Evolutionary conservation across 768 basidiomycete genomes (phyloP).

Genomic region (Auriculariales sp.): DNA sequence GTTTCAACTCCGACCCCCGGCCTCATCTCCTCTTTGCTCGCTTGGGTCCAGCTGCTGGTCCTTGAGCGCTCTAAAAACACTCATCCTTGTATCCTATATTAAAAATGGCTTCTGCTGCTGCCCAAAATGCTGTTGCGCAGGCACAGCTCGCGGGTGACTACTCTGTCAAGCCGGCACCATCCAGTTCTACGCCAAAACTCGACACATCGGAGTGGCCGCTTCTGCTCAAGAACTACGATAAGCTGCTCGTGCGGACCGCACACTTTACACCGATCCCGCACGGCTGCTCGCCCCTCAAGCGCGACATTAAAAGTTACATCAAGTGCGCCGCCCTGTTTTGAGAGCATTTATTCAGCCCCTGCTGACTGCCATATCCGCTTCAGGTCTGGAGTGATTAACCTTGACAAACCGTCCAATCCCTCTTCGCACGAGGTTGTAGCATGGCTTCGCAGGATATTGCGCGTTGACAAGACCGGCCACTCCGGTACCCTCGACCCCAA

Average conservation of each 20-base stretch:
- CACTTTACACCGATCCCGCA: constrained; percentile 97
- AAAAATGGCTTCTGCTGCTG: constrained; percentile 26
- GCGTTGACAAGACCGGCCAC: constrained; percentile 97
- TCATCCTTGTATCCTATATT: constrained; percentile 4
- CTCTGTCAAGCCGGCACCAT: constrained; percentile 62
- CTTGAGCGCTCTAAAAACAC: not conserved
- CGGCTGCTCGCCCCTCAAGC: constrained; percentile 87
- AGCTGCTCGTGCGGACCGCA: constrained; percentile 81
- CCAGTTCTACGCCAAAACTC: constrained; percentile 46
- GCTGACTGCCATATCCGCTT: not conserved
- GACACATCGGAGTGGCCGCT: constrained; percentile 98
- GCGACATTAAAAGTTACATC: constrained; percentile 83
- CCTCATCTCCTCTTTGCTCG: too few relatives aligned
- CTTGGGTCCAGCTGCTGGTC: not conserved
- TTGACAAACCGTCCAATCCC: constrained; percentile 98
- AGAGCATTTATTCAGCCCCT: too few relatives aligned
- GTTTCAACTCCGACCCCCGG: too few relatives aligned
- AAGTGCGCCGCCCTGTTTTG: constrained; percentile 36
- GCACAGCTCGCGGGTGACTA: constrained; percentile 66
- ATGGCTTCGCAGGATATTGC: constrained; percentile 92
- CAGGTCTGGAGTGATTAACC: constrained; percentile 95
- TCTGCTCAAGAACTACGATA: constrained; percentile 97
- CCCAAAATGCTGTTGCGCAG: constrained; percentile 32
- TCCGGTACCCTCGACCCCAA: constrained; percentile 98
- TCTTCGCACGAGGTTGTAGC: constrained; percentile 99